These are phyloP conservation scores for Penicillium sp. DNA, from an alignment of 2,329 filamentous ascomycete species.

Conservation along the genomic window DNA sequence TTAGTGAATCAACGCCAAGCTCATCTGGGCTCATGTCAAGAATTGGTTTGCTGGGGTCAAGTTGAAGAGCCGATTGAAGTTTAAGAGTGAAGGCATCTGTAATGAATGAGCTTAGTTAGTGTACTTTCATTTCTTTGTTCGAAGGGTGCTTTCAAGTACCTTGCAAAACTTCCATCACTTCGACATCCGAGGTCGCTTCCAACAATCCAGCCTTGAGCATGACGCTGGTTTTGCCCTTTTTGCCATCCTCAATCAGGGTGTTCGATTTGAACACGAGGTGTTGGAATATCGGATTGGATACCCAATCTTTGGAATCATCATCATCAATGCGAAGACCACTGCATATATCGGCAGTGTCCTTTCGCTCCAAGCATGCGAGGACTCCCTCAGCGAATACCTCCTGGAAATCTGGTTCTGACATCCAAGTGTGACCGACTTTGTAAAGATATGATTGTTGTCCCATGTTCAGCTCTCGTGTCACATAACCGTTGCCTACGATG, in stretches of 20 bases:
- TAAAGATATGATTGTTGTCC: constrained; percentile 32
- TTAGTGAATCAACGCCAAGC: constrained; percentile 35
- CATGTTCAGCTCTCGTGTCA: constrained; percentile 31
- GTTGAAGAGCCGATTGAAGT: constrained; percentile 27
- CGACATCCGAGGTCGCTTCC: constrained; percentile 21
- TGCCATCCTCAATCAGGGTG: constrained; percentile 15
- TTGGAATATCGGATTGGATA: constrained; percentile 32
- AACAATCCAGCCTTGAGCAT: constrained; percentile 24
- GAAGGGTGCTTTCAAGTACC: constrained; percentile 11
- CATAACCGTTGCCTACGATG: constrained; percentile 30
- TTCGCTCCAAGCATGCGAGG: constrained; percentile 28
- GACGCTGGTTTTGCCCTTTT: constrained; percentile 24
- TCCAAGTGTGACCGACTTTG: constrained; percentile 30
- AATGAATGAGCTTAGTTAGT: neutral
- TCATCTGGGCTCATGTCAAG: constrained; percentile 29
- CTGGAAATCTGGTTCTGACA: constrained; percentile 42
- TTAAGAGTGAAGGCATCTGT: constrained; percentile 28
- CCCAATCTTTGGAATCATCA: constrained; percentile 32
- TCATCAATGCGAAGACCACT: constrained; percentile 32
- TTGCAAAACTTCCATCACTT: constrained; percentile 25
- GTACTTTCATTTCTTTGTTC: no score
- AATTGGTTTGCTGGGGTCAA: constrained; percentile 24
- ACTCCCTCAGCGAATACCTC: constrained; percentile 42
- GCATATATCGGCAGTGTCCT: constrained; percentile 21
- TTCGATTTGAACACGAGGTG: constrained; percentile 29